Evolutionary conservation across 2,329 filamentous ascomycete genomes (phyloP).

Genomic region (Pseudogymnoascus verrucosus): DNA sequence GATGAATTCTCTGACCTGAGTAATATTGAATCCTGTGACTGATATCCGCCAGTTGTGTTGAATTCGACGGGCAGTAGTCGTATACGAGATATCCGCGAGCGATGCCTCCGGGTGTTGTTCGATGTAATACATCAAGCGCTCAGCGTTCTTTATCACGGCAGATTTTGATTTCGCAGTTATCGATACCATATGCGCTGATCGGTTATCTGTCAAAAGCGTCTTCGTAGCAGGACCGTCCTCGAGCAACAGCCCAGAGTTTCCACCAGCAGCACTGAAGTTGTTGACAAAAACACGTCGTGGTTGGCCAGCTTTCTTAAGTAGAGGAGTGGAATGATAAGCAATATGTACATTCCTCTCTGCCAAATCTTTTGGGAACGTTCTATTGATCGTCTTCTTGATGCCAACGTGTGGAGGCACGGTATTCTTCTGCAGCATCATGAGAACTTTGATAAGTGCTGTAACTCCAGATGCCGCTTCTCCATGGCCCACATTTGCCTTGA

Average conservation of each 20-base stretch:
- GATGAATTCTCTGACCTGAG: constrained; percentile 41
- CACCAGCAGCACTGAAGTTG: constrained; percentile 39
- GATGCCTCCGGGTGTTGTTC: constrained; percentile 11
- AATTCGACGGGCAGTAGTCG: constrained; percentile 39
- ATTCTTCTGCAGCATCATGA: constrained; percentile 27
- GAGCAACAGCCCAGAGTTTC: constrained; percentile 26
- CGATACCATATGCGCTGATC: constrained; percentile 36
- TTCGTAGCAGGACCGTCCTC: constrained; percentile 28
- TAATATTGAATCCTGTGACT: constrained; percentile 35
- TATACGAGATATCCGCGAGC: constrained; percentile 25
- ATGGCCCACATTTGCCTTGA: constrained; percentile 31
- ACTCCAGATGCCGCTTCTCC: constrained; percentile 29
- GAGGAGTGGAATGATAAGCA: constrained; percentile 26
- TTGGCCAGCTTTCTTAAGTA: constrained; percentile 22
- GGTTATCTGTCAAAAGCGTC: constrained; percentile 31
- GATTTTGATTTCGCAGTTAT: constrained; percentile 38
- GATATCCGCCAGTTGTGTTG: constrained; percentile 52
- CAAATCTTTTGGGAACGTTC: constrained; percentile 27
- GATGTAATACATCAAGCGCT: constrained; percentile 12
- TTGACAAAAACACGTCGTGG: constrained; percentile 37
- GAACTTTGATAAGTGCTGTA: constrained; percentile 27
- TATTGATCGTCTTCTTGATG: constrained; percentile 29
- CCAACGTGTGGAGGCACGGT: constrained; percentile 26
- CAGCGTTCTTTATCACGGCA: constrained; percentile 10
- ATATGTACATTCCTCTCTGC: constrained; percentile 30